Evolutionary conservation across 306 rosid species (phyloP).

Genomic region (Citrullus colocynthis): DNA sequence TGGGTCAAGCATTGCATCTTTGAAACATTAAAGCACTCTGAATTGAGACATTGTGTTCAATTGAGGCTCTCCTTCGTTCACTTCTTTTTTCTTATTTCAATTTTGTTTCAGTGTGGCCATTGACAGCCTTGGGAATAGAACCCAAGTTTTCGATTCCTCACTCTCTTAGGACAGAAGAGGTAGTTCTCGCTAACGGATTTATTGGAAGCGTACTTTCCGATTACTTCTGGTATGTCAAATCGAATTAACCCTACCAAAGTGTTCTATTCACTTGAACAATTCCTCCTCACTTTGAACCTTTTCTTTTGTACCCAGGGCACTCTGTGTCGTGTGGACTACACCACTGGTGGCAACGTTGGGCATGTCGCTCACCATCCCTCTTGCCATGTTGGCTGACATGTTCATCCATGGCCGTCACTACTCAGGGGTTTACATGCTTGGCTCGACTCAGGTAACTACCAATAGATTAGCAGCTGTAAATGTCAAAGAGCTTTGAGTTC

Average conservation of each 20-base stretch:
- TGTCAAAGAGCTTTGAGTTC: no score
- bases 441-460: constrained; percentile 64
- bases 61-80: background rate
- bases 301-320: constrained; percentile 49
- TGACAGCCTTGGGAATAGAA: constrained; percentile 87
- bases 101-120: constrained; percentile 66
- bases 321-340: constrained; percentile 96
- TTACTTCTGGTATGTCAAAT: constrained; percentile 63
- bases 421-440: constrained; percentile 80
- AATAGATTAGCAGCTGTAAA: background rate
- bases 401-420: constrained; percentile 90
- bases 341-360: constrained; percentile 98
- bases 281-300: constrained; percentile 8
- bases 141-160: constrained; percentile 84
- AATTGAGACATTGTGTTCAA: background rate
- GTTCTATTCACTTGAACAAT: background rate
- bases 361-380: constrained; percentile 98
- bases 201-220: constrained; percentile 94
- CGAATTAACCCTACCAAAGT: background rate
- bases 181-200: constrained; percentile 86
- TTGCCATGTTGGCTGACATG: constrained; percentile 98
- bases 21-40: background rate
- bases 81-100: background rate
- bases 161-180: constrained; percentile 65
- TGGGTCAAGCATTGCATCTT: background rate